These are phyloP conservation scores for Ormosia semicastrata DNA, from an alignment of 306 rosid species.

Conservation along the genomic window DNA sequence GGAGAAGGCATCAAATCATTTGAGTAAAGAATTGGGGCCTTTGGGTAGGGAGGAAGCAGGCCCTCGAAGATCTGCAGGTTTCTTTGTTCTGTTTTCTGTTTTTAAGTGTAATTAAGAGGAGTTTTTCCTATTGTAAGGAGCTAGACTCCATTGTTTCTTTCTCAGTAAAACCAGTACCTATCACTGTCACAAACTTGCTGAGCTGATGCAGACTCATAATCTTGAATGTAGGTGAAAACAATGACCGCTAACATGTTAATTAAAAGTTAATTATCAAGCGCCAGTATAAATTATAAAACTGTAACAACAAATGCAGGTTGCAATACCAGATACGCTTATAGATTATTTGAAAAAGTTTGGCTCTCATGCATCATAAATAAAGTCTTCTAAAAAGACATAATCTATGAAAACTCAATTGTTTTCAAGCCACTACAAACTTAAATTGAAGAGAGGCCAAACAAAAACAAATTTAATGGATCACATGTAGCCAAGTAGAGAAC, in stretches of 20 bases:
- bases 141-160: too few species aligned
- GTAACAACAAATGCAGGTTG: background rate
- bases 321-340: background rate
- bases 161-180: too few species aligned
- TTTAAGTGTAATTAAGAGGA: too few species aligned
- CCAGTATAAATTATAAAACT: background rate
- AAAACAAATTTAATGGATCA: constrained; percentile 2
- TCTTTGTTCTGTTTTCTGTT: too few species aligned
- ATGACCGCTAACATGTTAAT: background rate
- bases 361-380: background rate
- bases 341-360: background rate
- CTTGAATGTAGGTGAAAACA: constrained; percentile 15
- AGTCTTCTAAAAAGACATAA: background rate
- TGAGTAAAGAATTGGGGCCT: too few species aligned
- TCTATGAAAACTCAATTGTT: background rate
- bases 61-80: too few species aligned
- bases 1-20: too few species aligned
- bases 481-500: constrained; percentile 6
- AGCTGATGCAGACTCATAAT: constrained; percentile 7
- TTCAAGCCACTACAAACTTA: background rate
- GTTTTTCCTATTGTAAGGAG: too few species aligned
- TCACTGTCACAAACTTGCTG: constrained; percentile 1
- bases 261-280: constrained; percentile 8
- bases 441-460: constrained; percentile 18
- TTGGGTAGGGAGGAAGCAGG: too few species aligned